phyloP scores from a whole-genome alignment of 2,329 filamentous ascomycete species.

The Calonectria pseudoreteaudii region DNA sequence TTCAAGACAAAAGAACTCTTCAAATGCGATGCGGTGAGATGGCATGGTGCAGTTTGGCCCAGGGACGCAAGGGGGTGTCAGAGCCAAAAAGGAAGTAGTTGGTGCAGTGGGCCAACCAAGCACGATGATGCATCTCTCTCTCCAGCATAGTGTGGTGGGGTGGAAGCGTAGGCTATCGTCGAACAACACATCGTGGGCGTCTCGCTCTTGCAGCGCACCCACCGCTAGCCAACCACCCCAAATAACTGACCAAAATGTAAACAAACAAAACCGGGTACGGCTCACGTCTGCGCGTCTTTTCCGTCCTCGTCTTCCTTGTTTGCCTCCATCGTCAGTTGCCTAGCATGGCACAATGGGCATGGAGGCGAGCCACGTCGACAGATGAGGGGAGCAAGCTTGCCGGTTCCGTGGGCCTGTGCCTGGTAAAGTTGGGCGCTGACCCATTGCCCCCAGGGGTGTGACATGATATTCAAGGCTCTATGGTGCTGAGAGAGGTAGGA shows the following conservation, averaged over 20 bases:
- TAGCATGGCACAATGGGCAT: neutral
- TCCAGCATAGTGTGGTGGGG: slow-evolving; percentile 13
- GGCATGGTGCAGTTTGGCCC: neutral
- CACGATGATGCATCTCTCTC: slow-evolving; percentile 16
- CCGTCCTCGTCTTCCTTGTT: neutral
- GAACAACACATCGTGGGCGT: slow-evolving; percentile 20
- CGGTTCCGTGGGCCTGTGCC: slow-evolving; percentile 6
- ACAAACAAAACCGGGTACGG: neutral
- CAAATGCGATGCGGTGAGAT: neutral
- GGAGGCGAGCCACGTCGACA: slow-evolving; percentile 11
- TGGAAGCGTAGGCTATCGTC: neutral
- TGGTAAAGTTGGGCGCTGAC: slow-evolving; percentile 11
- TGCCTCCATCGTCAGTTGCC: neutral
- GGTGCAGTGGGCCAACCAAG: slow-evolving; percentile 8
- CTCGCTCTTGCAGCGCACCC: neutral
- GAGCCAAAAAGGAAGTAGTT: neutral
- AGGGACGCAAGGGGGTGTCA: neutral
- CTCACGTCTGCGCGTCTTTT: neutral
- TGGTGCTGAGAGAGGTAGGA: neutral
- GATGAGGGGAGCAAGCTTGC: neutral
- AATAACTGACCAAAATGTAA: slow-evolving; percentile 9
- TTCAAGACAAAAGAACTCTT: neutral
- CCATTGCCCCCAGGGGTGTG: neutral
- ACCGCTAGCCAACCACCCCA: slow-evolving; percentile 16
- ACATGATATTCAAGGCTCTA: slow-evolving; percentile 11